These are phyloP conservation scores for Termitomyces sp. DNA, from an alignment of 768 basidiomycete genomes.

Conservation along the genomic window DNA sequence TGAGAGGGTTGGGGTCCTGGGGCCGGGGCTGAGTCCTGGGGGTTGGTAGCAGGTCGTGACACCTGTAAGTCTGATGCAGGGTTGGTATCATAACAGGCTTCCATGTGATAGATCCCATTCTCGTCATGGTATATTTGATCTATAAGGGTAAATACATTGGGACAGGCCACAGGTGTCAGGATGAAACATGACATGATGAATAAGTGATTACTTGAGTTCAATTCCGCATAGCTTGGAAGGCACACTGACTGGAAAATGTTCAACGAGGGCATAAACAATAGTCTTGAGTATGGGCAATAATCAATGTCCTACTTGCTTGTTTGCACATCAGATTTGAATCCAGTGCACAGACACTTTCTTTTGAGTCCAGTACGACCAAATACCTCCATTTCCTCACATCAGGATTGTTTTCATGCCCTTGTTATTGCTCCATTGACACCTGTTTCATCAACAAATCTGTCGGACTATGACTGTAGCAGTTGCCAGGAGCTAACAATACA, in stretches of 20 bases:
- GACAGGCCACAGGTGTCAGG: not conserved
- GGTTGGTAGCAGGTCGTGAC: too few species aligned
- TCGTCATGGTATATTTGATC: not conserved
- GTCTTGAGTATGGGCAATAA: not conserved
- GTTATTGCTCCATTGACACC: not conserved
- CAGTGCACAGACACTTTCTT: too few species aligned
- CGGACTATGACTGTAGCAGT: too few species aligned
- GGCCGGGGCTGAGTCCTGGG: too few species aligned
- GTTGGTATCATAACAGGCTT: not conserved
- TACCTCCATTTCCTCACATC: not conserved
- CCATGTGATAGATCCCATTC: not conserved
- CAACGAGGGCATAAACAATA: not conserved
- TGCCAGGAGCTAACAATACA: too few species aligned
- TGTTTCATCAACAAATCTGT: not conserved
- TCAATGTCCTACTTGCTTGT: not conserved
- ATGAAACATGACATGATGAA: not conserved
- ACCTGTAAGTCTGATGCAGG: not conserved
- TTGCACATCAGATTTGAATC: too few species aligned
- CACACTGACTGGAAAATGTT: not conserved
- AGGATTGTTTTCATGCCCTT: not conserved
- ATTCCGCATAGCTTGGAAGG: not conserved
- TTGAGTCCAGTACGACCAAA: too few species aligned
- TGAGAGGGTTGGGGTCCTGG: too few species aligned
- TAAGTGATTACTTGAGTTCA: not conserved
- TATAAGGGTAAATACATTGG: not conserved